Conservation (phyloP, 495 filamentous ascomycete genomes). For the Aspergillus nanangensis region DNA sequence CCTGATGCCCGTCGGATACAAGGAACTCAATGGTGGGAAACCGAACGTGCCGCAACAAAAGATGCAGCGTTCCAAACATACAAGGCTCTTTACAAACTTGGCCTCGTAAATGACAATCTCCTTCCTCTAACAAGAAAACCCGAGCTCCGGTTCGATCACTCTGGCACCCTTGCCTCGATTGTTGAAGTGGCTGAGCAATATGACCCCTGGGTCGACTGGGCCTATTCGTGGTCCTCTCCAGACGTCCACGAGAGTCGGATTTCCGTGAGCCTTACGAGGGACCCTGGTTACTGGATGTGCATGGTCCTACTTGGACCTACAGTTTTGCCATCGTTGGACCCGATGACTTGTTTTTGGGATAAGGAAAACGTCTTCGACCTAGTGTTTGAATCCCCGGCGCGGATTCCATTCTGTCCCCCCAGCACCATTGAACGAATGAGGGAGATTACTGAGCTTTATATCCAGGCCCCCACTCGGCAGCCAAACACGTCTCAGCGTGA, state of each 20-base stretch:
- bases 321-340: slow-evolving; percentile 30
- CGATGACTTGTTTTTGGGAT: slow-evolving; percentile 50
- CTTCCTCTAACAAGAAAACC: slow-evolving; percentile 50
- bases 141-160: slow-evolving; percentile 13
- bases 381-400: slow-evolving; percentile 23
- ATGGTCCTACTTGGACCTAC: slow-evolving; percentile 46
- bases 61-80: slow-evolving; percentile 88
- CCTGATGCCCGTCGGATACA: slow-evolving; percentile 51
- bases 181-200: slow-evolving; percentile 50
- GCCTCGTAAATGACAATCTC: slow-evolving; percentile 74
- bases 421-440: slow-evolving; percentile 17
- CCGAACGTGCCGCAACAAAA: slow-evolving; percentile 70
- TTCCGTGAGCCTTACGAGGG: slow-evolving; percentile 21
- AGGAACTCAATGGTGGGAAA: slow-evolving; percentile 56
- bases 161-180: slow-evolving; percentile 20
- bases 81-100: slow-evolving; percentile 59
- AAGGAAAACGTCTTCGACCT: slow-evolving; percentile 33
- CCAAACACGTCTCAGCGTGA: slow-evolving; percentile 26
- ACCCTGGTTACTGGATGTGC: slow-evolving; percentile 22
- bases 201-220: slow-evolving; percentile 63
- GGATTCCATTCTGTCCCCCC: slow-evolving; percentile 2
- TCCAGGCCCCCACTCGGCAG: slow-evolving; percentile 45
- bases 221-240: slow-evolving; percentile 46
- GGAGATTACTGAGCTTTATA: slow-evolving; percentile 45
- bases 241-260: slow-evolving; percentile 30